Conservation (phyloP, 139 green algal species). For the Protoeuglena noctilucae region DNA sequence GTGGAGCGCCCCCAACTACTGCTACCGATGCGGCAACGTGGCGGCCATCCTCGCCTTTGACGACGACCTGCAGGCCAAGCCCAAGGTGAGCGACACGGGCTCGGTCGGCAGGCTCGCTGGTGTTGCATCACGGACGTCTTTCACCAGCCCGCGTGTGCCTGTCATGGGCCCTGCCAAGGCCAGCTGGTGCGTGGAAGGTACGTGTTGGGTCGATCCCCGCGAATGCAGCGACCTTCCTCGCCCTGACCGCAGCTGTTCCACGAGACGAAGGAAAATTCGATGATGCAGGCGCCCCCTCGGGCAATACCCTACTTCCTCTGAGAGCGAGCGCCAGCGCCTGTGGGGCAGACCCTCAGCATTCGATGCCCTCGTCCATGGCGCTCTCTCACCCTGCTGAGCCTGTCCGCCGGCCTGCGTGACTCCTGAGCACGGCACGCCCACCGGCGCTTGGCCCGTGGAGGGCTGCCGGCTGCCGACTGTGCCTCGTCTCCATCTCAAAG, state of each 20-base stretch:
- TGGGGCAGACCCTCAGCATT: too few species aligned
- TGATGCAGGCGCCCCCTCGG: constrained; percentile 59
- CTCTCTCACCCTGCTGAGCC: too few species aligned
- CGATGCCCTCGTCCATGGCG: too few species aligned
- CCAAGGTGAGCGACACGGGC: constrained; percentile 13
- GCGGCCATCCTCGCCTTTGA: constrained; percentile 92
- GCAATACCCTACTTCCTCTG: constrained; percentile 74
- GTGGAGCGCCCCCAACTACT: constrained; percentile 98
- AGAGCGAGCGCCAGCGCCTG: too few species aligned
- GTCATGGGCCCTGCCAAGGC: background rate
- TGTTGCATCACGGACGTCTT: too few species aligned
- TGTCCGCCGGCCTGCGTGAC: too few species aligned
- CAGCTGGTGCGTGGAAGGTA: background rate
- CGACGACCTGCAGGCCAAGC: constrained; percentile 63
- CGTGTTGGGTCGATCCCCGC: constrained; percentile 1
- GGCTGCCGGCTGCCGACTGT: too few species aligned
- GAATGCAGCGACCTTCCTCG: constrained; percentile 17
- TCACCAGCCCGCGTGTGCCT: too few species aligned
- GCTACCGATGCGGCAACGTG: constrained; percentile 97
- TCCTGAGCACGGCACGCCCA: too few species aligned
- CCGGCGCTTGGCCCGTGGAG: too few species aligned
- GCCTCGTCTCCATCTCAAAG: too few species aligned
- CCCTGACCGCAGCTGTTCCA: constrained; percentile 49
- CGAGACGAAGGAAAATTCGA: constrained; percentile 87
- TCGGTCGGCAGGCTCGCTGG: background rate